Evolutionary conservation across 441 rosid genomes (phyloP).

Genomic region (Arabidopsis hybrid): DNA sequence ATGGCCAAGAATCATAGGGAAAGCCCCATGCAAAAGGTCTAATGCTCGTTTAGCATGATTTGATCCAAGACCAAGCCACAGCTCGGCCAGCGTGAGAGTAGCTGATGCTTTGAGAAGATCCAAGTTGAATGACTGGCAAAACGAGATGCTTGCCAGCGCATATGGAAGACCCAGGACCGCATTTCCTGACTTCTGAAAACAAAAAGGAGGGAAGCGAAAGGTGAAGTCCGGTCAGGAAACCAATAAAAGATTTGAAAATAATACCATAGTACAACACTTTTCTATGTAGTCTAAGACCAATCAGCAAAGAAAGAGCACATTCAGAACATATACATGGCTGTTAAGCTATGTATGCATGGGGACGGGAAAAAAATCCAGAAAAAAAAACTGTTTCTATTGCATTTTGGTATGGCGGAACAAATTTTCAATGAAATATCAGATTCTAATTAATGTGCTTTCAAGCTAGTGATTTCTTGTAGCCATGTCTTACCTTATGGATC

Average conservation of each 20-base stretch:
- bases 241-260: neutral
- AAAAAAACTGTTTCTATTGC: neutral
- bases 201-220: neutral
- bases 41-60: constrained; percentile 85
- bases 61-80: constrained; percentile 90
- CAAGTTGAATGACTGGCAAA: constrained; percentile 93
- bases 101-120: constrained; percentile 99
- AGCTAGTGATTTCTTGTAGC: constrained; percentile 11
- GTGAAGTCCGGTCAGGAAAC: constrained; percentile 11
- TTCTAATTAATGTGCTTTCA: constrained; percentile 10
- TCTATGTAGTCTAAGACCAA: neutral
- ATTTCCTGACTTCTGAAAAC: constrained; percentile 96
- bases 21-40: constrained; percentile 70
- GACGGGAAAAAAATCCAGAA: neutral
- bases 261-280: neutral
- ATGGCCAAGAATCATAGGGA: constrained; percentile 94
- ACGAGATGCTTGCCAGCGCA: constrained; percentile 93
- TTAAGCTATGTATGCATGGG: constrained; percentile 6
- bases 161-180: constrained; percentile 94
- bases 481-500: constrained; percentile 85
- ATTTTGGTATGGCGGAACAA: neutral
- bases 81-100: constrained; percentile 88
- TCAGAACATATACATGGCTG: constrained; percentile 14
- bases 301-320: constrained; percentile 18
- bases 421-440: constrained; percentile 24